Evolutionary conservation across 2,329 filamentous ascomycete species (phyloP), one percentile per base, ranked within the genome.

Genomic region (Aureobasidium musti): DNA sequence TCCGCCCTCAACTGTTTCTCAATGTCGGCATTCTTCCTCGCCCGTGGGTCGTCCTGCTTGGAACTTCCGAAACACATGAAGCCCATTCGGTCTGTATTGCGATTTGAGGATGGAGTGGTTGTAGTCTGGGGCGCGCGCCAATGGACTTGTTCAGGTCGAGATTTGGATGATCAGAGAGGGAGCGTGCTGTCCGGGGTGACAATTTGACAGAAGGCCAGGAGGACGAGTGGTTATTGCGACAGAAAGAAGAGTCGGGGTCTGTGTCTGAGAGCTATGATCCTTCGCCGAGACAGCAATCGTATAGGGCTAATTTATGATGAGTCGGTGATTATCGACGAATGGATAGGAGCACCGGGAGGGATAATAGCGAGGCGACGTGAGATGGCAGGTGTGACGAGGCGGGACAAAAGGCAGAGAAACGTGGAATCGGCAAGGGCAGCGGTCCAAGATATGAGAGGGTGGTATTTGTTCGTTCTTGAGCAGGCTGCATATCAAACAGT

Each of bases 1-100:
- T 98, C 95, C 73, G 88, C 86, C 69, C 91, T 89, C 73, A 99
- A 86, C 73, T 87, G 82, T 79, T 90, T 91, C 76, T 99, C 95
- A 72, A 99, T 92, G 77, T 95, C 91, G 72, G 76, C 86, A 78
- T 82, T 83, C 73, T 80, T 80, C 74, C 77, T 77, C 68, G 77
- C 77, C 56, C 79, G 78, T 17, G 81, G 80, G 71, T 83, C 80
- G 65, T 79, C 78, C 67, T 79, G 74, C 74, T 81, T 82, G 70
- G 70, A 70, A 67, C 73, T 78, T 71, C 81, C 81, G 76, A 83
- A 83, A 75, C 81, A 83, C 81, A 83, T 83, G 75, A 81, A 81
- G 69, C 69, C 65, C 65, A 67, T 67, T 54, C 41, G 53, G 14
- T 43, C 26, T 35, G 64, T 43, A 26, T 30, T 26, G 14, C 28